Base-by-base conservation (phyloP, 139 green algal species). In the Chlamydomonas incerta region DNA sequence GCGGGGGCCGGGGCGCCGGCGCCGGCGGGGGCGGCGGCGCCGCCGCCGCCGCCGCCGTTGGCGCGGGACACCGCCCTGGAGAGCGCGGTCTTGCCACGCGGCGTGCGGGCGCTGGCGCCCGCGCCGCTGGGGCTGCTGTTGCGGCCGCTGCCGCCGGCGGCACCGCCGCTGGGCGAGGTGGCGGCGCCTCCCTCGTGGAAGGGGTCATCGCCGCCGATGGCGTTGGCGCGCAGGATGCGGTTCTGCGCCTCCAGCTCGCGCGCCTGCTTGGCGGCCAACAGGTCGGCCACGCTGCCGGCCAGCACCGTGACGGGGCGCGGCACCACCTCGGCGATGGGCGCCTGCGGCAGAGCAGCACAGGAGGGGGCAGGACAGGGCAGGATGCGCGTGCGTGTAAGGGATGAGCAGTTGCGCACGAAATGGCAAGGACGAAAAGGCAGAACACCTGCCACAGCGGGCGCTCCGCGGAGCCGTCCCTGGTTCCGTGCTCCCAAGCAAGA, bases 251-350 rank as follows among this genome's bases (percentile, higher is more conserved):
- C 63, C 6, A 65, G 63, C 37, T 83, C 77, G 2, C 77, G 77
- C 6, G 77, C 77, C 77, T 58, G 35, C 68, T 85, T 85, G 31
- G 79, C 79, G 9, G 80, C 80, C 66, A 86, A 68, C 29, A 89
- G 76, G 55, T 85, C 76, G 24, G 82, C 77, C 47, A 89, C 85
- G 33, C 37, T 77, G 26, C 68, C 85, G 26, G 66, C 34, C 60
- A 89, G 71, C 34, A 86, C 85, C 13, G 85, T 72, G 29, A 81
- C 77, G 26, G 85, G 85, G 4, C 85, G 77, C 2, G 85, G 73
- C 46, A 89, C 85, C 11, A 29, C 31, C 57, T 81, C 75, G 18
- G 46, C 57, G 10, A 89, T 26, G 23, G 60, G 34, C 11, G 71
- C 34, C 62, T 83, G 76, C 26, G 35, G 2, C 15, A 23, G 23